Evolutionary conservation across 2,329 filamentous ascomycete species (phyloP), one percentile per base, ranked within the genome.

Genomic region (Trichoderma gracile): DNA sequence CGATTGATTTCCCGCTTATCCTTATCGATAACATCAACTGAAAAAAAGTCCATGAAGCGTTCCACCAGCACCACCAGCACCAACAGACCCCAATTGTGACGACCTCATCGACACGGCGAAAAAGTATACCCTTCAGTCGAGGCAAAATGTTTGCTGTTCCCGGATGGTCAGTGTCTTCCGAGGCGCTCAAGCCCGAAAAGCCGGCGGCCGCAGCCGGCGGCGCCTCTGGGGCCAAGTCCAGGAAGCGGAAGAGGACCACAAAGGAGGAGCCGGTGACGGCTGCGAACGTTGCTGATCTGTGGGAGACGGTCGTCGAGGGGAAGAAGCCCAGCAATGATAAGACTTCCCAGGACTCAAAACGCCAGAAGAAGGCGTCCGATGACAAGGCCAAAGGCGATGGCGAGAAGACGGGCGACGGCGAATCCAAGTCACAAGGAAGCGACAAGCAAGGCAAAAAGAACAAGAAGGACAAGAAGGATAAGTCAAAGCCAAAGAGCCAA

Each of bases 121-220:
- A 9, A 10, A 5, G 33, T 33, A 14, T 2, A 14, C 4, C 4
- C 23, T 40, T 23, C 25, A n/a, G 30, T 52, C 7, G n/a, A 61
- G 33, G 19, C 7, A 25, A 52, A 50, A 94, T 98, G 94, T 98
- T 98, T 77, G 89, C 93, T 10, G 93, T 98, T 33, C 91, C 91
- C 72, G 95, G 95, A 70, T 97, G 94, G 93, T 92, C 92, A 45
- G 83, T 97, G 42, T 86, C 91, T 63, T 84, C 89, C 67, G 85
- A 87, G 69, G 80, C 80, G 59, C 85, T 96, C 68, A 92, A 92
- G 77, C 78, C 86, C 33, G 92, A 97, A 77, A 84, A 80, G 67
- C 66, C 69, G 12, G 67, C 75, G 56, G 69, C 74, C 9, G 72
- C 71, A 53, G 71, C 71, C 40, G 74, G 73, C 38, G 74, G 73